Conservation (phyloP, 805 yeast species). For the Wickerhamomyces chambardii region DNA sequence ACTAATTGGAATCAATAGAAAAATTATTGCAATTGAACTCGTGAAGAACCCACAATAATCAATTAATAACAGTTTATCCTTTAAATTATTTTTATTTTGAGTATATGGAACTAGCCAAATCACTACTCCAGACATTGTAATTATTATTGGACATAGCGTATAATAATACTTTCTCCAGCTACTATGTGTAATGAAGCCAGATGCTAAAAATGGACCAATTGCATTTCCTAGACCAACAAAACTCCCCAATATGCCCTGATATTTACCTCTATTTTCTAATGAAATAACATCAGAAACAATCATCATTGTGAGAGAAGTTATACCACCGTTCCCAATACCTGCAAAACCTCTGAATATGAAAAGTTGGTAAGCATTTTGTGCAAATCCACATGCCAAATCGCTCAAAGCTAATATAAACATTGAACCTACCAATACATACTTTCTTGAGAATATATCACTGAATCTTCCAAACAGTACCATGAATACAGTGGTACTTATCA, state of each 20-base stretch:
- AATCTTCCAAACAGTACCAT: conserved; percentile 45
- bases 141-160: conserved; percentile 26
- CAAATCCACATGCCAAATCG: conserved; percentile 43
- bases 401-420: conserved; percentile 29
- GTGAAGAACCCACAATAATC: conserved; percentile 19
- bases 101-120: conserved; percentile 15
- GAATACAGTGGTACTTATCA: conserved; percentile 41
- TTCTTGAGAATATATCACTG: conserved; percentile 48
- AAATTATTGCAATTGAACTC: conserved; percentile 34
- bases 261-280: conserved; percentile 43
- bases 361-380: conserved; percentile 37
- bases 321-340: conserved; percentile 50
- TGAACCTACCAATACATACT: conserved; percentile 30
- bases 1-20: conserved; percentile 42
- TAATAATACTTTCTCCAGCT: conserved; percentile 33
- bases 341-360: conserved; percentile 44
- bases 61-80: neutral
- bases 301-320: conserved; percentile 40
- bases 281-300: conserved; percentile 46
- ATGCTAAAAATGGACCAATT: conserved; percentile 33
- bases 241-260: conserved; percentile 45
- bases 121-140: conserved; percentile 7
- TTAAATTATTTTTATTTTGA: conserved; percentile 7
- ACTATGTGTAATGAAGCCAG: conserved; percentile 22
- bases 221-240: conserved; percentile 41